Conservation (phyloP, 2,329 filamentous ascomycete species). For the Penicillium sp. region DNA sequence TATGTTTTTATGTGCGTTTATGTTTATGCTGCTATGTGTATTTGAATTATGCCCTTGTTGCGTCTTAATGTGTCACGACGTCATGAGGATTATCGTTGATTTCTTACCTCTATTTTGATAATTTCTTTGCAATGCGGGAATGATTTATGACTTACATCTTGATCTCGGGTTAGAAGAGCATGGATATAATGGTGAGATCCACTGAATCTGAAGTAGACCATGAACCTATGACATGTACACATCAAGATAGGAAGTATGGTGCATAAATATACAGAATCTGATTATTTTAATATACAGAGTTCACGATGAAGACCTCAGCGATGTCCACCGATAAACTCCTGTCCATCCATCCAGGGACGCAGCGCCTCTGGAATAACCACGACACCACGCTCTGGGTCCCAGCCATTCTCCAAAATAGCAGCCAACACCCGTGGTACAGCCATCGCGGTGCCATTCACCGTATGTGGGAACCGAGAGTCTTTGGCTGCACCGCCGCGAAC, state of each 20-base stretch:
- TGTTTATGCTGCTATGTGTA: too few species aligned
- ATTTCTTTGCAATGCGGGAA: too few species aligned
- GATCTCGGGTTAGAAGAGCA: too few species aligned
- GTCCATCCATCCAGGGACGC: conserved; percentile 75
- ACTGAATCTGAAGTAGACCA: too few species aligned
- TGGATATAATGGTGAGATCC: too few species aligned
- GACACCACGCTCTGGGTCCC: conserved; percentile 62
- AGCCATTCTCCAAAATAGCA: conserved; percentile 83
- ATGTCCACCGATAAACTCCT: conserved; percentile 54
- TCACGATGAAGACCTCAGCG: too few species aligned
- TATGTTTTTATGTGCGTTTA: conserved; percentile 17
- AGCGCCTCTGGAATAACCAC: conserved; percentile 75
- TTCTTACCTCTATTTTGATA: not conserved
- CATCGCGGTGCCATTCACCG: conserved; percentile 87
- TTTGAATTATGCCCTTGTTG: too few species aligned
- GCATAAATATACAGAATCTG: too few species aligned
- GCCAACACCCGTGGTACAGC: conserved; percentile 86
- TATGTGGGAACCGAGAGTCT: conserved; percentile 69
- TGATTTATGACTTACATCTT: too few species aligned
- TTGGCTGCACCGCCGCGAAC: conserved; percentile 49
- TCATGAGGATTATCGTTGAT: conserved; percentile 11
- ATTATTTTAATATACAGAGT: too few species aligned
- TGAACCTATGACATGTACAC: too few species aligned
- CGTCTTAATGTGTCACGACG: conserved; percentile 18
- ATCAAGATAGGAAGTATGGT: too few species aligned